Conservation (phyloP, 2,329 filamentous ascomycete genomes). For the Ascochyta pisi region DNA sequence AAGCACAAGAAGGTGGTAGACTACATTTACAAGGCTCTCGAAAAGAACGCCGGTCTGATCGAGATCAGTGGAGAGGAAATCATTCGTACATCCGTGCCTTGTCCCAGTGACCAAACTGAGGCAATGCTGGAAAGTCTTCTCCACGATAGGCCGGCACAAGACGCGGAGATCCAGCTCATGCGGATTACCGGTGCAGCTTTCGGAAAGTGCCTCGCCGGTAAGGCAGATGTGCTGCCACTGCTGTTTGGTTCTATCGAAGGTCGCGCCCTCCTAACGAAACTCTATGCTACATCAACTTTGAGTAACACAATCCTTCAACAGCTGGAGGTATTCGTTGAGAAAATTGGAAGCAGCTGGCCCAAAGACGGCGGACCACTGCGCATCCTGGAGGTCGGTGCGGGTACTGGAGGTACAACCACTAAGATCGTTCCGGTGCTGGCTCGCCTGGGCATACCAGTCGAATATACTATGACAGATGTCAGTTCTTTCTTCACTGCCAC, state of each 20-base stretch:
- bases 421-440: constrained; percentile 37
- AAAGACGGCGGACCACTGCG: too few relatives aligned
- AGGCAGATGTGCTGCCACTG: constrained; percentile 46
- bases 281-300: neutral
- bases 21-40: constrained; percentile 24
- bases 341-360: too few relatives aligned
- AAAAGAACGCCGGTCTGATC: constrained; percentile 13
- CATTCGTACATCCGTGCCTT: neutral
- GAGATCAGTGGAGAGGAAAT: neutral
- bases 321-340: constrained; percentile 20
- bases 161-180: constrained; percentile 41
- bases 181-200: constrained; percentile 43
- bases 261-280: neutral
- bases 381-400: constrained; percentile 47
- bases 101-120: neutral
- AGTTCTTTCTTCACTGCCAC: constrained; percentile 44
- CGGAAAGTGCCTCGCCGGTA: constrained; percentile 46
- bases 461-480: constrained; percentile 52
- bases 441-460: constrained; percentile 35
- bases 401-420: constrained; percentile 16
- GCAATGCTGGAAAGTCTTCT: too few relatives aligned
- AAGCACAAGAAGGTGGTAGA: constrained; percentile 21
- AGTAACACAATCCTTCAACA: constrained; percentile 18
- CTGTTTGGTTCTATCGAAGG: constrained; percentile 45
- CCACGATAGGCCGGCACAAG: neutral